Percentiles rank a stretch among this genome's conserved stretches.
phyloP scores from a whole-genome alignment of 2,329 filamentous ascomycete genomes.

The Beauveria medogensis region DNA sequence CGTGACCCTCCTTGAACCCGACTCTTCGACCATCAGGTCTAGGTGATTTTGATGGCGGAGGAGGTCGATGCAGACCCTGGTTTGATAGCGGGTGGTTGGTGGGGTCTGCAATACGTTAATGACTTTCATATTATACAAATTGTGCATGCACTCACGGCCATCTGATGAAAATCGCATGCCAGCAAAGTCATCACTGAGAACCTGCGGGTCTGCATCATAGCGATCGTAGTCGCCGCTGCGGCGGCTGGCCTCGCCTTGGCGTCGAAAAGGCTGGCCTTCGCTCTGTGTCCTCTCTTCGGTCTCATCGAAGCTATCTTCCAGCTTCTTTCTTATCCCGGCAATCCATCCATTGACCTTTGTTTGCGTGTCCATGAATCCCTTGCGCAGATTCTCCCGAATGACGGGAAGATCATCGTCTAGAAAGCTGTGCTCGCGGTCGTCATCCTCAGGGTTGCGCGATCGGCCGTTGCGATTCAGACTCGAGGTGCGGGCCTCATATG shows the following conservation, averaged over 20 bases:
- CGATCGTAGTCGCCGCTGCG: slow-evolving; percentile 82
- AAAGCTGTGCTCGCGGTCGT: slow-evolving; percentile 77
- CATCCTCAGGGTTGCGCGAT: slow-evolving; percentile 33
- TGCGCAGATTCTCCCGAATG: slow-evolving; percentile 85
- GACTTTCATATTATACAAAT: neutral
- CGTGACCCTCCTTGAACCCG: slow-evolving; percentile 54
- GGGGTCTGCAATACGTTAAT: slow-evolving; percentile 22
- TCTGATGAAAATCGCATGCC: slow-evolving; percentile 56
- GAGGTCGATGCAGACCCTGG: slow-evolving; percentile 71
- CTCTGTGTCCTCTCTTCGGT: slow-evolving; percentile 40
- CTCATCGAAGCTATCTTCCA: slow-evolving; percentile 81
- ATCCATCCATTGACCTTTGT: slow-evolving; percentile 91
- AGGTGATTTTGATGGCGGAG: slow-evolving; percentile 44
- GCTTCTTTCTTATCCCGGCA: slow-evolving; percentile 79
- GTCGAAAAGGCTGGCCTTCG: slow-evolving; percentile 30
- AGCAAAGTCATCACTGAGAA: slow-evolving; percentile 83
- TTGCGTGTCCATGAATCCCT: slow-evolving; percentile 93
- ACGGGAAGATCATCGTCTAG: slow-evolving; percentile 92
- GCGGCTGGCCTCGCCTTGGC: slow-evolving; percentile 54
- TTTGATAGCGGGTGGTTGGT: slow-evolving; percentile 60
- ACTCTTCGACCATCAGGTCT: slow-evolving; percentile 45
- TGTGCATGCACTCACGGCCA: slow-evolving; percentile 43
- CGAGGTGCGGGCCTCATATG: slow-evolving; percentile 49
- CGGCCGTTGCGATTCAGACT: slow-evolving; percentile 32
- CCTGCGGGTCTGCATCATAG: slow-evolving; percentile 89